These are phyloP conservation scores for Hyaloscypha bicolor DNA, from an alignment of 495 filamentous ascomycete species.

Conservation along the genomic window DNA sequence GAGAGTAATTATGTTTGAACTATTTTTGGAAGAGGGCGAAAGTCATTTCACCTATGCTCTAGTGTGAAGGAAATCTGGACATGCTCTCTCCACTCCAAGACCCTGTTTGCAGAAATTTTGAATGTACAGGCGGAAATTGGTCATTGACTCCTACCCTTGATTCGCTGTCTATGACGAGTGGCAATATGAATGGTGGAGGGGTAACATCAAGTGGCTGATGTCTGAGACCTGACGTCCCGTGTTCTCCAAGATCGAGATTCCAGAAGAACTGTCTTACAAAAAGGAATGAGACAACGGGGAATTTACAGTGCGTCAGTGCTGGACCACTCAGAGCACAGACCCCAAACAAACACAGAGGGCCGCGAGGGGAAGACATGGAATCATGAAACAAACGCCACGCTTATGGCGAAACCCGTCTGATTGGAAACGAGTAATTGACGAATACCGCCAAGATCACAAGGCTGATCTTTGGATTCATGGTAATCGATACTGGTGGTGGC, in stretches of 20 bases:
- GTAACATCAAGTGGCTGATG: background rate
- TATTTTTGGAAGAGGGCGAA: background rate
- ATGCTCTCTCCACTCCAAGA: background rate
- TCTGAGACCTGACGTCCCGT: too few species aligned
- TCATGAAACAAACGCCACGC: background rate
- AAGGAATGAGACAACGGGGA: background rate
- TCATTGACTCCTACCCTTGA: background rate
- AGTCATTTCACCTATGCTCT: background rate
- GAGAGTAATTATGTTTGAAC: background rate
- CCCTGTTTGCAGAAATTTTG: background rate
- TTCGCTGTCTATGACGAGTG: background rate
- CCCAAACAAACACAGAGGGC: background rate
- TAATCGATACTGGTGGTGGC: background rate
- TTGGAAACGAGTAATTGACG: background rate
- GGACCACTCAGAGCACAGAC: background rate
- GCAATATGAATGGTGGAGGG: background rate
- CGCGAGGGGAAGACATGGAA: background rate
- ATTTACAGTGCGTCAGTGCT: background rate
- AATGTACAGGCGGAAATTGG: background rate
- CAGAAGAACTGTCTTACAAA: background rate
- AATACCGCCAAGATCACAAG: background rate
- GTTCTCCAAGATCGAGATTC: background rate
- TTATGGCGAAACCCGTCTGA: background rate
- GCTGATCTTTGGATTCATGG: background rate
- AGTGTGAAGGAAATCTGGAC: background rate